These are phyloP conservation scores for Galeopsis tetrahit DNA, from an alignment of 257 asterid species.

Conservation along the genomic window DNA sequence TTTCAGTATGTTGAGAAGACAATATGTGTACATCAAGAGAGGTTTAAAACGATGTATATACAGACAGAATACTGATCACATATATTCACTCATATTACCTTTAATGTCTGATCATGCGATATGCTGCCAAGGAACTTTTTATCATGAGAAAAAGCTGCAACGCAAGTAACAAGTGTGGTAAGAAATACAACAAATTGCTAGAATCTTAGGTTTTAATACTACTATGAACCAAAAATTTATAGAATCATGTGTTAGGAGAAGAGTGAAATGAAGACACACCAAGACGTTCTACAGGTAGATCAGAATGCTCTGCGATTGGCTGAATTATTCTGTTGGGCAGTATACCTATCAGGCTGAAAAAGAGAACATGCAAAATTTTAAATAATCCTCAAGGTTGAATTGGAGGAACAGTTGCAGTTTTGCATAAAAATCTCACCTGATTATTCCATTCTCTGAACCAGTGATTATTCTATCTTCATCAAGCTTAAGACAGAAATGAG, in stretches of 20 bases:
- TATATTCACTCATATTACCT: constrained; percentile 44
- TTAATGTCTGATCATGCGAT: constrained; percentile 78
- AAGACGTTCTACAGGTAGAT: constrained; percentile 84
- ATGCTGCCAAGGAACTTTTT: constrained; percentile 88
- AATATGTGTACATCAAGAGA: not conserved
- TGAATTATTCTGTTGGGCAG: constrained; percentile 90
- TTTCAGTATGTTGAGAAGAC: constrained; percentile 5
- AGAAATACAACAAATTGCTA: constrained; percentile 19
- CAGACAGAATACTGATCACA: not conserved
- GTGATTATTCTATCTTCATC: constrained; percentile 91
- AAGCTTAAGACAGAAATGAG: constrained; percentile 53
- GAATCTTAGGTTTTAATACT: constrained; percentile 3
- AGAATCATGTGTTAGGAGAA: constrained; percentile 14
- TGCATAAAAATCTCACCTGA: constrained; percentile 54
- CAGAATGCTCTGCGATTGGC: constrained; percentile 94
- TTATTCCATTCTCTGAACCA: constrained; percentile 87
- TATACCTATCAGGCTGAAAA: constrained; percentile 76
- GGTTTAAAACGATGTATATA: not conserved
- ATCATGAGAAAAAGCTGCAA: constrained; percentile 88
- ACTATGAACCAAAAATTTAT: not conserved
- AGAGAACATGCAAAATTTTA: constrained; percentile 28
- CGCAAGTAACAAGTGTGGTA: constrained; percentile 25
- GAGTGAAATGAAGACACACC: constrained; percentile 52
- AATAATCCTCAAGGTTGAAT: constrained; percentile 7
- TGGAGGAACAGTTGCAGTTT: constrained; percentile 1